Percentiles rank a stretch among this genome's conserved stretches.
phyloP scores from a whole-genome alignment of 1,139 yeast species.

The Suhomyces maxii region DNA sequence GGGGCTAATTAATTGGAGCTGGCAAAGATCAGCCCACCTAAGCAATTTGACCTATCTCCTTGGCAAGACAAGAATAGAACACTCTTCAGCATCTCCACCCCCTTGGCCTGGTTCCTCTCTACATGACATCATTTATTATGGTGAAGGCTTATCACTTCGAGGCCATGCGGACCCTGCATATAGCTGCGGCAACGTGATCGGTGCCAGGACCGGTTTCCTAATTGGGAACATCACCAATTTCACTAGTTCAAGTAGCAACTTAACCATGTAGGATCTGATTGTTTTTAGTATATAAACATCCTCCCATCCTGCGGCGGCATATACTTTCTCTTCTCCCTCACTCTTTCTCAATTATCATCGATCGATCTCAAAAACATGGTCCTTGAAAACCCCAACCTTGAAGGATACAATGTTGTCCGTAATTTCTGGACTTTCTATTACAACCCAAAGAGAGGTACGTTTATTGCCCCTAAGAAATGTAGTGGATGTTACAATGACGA shows the following conservation, averaged over 20 bases:
- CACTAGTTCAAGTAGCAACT: conserved; percentile 5
- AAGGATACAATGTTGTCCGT: conserved; percentile 50
- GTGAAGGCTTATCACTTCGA: too few relatives aligned
- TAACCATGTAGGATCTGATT: not conserved
- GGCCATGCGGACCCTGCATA: too few relatives aligned
- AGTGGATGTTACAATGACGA: conserved; percentile 56
- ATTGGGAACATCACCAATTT: conserved; percentile 7
- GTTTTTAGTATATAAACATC: not conserved
- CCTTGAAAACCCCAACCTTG: conserved; percentile 44
- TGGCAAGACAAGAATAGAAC: too few relatives aligned
- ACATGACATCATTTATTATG: too few relatives aligned
- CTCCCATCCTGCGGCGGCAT: not conserved
- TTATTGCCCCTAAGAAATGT: conserved; percentile 42
- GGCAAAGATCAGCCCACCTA: too few relatives aligned
- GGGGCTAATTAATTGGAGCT: too few relatives aligned
- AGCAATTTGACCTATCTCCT: too few relatives aligned
- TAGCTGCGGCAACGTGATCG: too few relatives aligned
- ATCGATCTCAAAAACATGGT: conserved; percentile 18
- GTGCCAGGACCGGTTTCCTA: conserved; percentile 4
- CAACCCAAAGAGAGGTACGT: conserved; percentile 43
- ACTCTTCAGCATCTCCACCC: too few relatives aligned
- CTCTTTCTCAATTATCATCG: not conserved
- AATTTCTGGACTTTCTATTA: conserved; percentile 50
- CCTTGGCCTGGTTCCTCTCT: too few relatives aligned
- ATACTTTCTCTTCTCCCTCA: not conserved